phyloP scores from a whole-genome alignment of 805 yeast genomes.

The Lachancea dasiensis region DNA sequence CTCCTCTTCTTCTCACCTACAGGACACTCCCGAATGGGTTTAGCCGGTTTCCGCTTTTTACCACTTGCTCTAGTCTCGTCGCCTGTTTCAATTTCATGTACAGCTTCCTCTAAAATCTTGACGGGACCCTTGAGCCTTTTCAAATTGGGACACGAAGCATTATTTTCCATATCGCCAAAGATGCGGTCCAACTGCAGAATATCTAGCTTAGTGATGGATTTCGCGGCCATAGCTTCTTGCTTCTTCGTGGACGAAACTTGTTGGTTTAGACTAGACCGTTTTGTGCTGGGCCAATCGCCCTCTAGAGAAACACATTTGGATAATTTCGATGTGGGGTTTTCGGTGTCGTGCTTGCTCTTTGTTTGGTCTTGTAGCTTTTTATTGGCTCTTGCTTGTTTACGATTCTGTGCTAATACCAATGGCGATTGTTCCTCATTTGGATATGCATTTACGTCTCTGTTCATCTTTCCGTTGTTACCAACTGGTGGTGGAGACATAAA shows the following conservation, averaged over 20 bases:
- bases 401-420: constrained; percentile 18
- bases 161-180: background rate
- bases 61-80: too few relatives aligned
- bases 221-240: too few relatives aligned
- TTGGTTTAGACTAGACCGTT: too few relatives aligned
- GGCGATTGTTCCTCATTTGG: constrained; percentile 21
- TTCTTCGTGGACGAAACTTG: too few relatives aligned
- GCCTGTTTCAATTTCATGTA: too few relatives aligned
- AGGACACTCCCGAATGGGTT: too few relatives aligned
- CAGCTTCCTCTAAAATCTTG: background rate
- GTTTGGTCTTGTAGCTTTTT: too few relatives aligned
- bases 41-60: too few relatives aligned
- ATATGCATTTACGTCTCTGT: background rate
- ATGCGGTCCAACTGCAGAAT: constrained; percentile 23
- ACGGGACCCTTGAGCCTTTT: background rate
- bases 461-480: background rate
- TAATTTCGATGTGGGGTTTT: background rate
- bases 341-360: too few relatives aligned
- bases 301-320: background rate
- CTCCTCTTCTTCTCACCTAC: too few relatives aligned
- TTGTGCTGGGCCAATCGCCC: too few relatives aligned
- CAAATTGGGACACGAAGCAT: too few relatives aligned
- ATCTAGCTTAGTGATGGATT: constrained; percentile 18
- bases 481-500: background rate
- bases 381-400: constrained; percentile 19